phyloP scores from a whole-genome alignment of 148 eudicot genomes.

The Silene conica region DNA sequence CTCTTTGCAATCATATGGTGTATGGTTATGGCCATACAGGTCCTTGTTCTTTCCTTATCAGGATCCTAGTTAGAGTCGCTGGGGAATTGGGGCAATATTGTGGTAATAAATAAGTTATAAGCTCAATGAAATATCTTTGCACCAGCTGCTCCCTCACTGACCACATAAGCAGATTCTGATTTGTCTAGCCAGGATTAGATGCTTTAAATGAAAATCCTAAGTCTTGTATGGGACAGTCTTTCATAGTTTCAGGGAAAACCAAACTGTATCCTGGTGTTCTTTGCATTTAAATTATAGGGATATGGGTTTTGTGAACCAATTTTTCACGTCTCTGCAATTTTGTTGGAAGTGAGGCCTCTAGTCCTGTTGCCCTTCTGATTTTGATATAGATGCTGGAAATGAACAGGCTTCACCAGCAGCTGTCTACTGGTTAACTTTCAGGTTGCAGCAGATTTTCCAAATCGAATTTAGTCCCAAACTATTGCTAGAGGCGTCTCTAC shows the following conservation, averaged over 20 bases:
- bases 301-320: too few relatives aligned
- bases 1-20: neutral
- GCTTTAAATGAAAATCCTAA: neutral
- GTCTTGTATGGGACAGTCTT: neutral
- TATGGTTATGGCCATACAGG: neutral
- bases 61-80: neutral
- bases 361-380: conserved; percentile 32
- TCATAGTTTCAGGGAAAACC: neutral
- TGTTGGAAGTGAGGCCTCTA: too few relatives aligned
- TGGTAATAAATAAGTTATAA: too few relatives aligned
- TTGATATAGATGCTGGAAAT: conserved; percentile 58
- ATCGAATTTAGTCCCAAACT: conserved; percentile 36
- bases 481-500: conserved; percentile 51
- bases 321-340: too few relatives aligned
- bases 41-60: neutral
- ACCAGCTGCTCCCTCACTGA: too few relatives aligned
- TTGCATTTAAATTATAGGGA: too few relatives aligned
- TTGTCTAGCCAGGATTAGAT: too few relatives aligned
- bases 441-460: conserved; percentile 73
- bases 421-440: conserved; percentile 99
- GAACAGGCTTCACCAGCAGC: conserved; percentile 99
- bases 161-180: too few relatives aligned
- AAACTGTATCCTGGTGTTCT: neutral
- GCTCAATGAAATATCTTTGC: too few relatives aligned
- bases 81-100: neutral